A percentile compares a stretch with the other conserved stretches of the same genome.
Evolutionary conservation across 306 rosid genomes (phyloP).

Genomic region (Hippophae gyantsensis): DNA sequence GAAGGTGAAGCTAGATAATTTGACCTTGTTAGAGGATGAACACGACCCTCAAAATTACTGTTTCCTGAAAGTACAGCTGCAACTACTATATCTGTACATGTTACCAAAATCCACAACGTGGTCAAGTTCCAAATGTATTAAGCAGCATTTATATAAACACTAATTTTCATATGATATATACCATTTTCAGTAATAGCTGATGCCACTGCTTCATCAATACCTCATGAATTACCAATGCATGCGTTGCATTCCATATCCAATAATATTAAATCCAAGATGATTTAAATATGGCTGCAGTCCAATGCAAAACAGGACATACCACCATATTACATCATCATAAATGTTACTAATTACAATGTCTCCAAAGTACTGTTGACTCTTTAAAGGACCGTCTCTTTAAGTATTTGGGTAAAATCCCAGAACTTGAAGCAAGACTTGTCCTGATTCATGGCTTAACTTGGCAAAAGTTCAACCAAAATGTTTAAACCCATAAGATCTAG

Average conservation of each 20-base stretch:
- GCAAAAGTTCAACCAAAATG: conserved; percentile 2
- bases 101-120: conserved; percentile 15
- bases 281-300: conserved; percentile 85
- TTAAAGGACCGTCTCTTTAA: conserved; percentile 55
- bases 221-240: conserved; percentile 98
- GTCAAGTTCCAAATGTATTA: conserved; percentile 13
- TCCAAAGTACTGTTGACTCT: conserved; percentile 1
- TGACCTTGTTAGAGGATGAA: conserved; percentile 91
- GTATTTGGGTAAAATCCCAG: conserved; percentile 92
- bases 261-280: conserved; percentile 77
- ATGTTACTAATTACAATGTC: background rate
- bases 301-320: conserved; percentile 26
- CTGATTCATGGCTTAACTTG: conserved; percentile 97
- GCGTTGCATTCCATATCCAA: conserved; percentile 96
- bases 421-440: conserved; percentile 97
- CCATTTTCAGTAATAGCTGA: conserved; percentile 81
- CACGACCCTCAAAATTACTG: conserved; percentile 95
- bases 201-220: conserved; percentile 75
- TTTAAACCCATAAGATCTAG: background rate
- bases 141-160: conserved; percentile 11
- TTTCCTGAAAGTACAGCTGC: conserved; percentile 96
- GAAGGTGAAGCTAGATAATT: conserved; percentile 99
- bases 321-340: conserved; percentile 12
- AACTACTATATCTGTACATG: conserved; percentile 66
- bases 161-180: conserved; percentile 15